Evolutionary conservation across 169 alveolate genomes (phyloP).

Genomic region (Perkinsus marinus): DNA sequence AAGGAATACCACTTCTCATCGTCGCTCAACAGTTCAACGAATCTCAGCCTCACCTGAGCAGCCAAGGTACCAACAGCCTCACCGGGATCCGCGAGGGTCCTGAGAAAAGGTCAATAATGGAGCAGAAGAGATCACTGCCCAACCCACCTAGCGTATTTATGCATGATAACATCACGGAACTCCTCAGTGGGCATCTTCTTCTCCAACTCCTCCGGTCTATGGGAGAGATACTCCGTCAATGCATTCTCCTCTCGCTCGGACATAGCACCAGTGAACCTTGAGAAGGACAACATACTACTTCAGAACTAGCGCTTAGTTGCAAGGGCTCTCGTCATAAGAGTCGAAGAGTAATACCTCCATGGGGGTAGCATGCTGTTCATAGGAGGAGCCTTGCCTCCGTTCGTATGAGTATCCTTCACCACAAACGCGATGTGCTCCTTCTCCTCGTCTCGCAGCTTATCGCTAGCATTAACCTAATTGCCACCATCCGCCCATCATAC

Average conservation of each 20-base stretch:
- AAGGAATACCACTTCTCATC: not conserved
- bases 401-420: not conserved
- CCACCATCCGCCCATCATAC: not conserved
- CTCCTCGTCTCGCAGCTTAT: not conserved
- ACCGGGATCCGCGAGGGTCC: constrained; percentile 71
- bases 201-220: not conserved
- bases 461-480: not conserved
- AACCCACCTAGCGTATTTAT: not conserved
- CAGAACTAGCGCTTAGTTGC: too few relatives aligned
- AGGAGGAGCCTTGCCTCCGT: not conserved
- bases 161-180: not conserved
- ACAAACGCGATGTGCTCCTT: not conserved
- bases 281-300: too few relatives aligned
- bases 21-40: constrained; percentile 6
- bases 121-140: not conserved
- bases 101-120: not conserved
- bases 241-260: not conserved
- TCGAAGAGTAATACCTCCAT: not conserved
- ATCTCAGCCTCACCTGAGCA: constrained; percentile 53
- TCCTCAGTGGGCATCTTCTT: not conserved
- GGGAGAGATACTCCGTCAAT: not conserved
- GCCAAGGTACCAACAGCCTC: constrained; percentile 98
- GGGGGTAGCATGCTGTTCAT: not conserved
- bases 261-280: not conserved
- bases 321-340: too few relatives aligned